Conservation (phyloP, 345 rosid species). For the Syzygium aqueum region DNA sequence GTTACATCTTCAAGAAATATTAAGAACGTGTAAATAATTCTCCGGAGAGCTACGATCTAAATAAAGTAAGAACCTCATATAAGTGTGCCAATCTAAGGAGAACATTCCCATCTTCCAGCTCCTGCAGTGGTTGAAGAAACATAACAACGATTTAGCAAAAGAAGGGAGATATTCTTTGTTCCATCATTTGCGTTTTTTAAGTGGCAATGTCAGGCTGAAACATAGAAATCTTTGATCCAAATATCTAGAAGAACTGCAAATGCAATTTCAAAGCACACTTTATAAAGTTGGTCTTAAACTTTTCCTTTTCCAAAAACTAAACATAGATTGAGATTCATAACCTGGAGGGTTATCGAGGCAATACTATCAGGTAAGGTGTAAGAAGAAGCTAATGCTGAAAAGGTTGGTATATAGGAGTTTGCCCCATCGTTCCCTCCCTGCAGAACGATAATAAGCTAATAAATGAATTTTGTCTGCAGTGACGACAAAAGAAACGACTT, state of each 20-base stretch:
- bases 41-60: not conserved
- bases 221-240: not conserved
- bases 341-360: constrained; percentile 81
- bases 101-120: constrained; percentile 62
- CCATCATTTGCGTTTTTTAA: not conserved
- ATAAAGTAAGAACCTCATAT: constrained; percentile 49
- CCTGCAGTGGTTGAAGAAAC: constrained; percentile 29
- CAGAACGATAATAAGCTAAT: constrained; percentile 19
- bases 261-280: not conserved
- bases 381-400: constrained; percentile 69
- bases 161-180: not conserved
- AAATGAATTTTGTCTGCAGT: not conserved
- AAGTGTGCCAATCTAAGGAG: constrained; percentile 86
- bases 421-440: constrained; percentile 42
- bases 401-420: constrained; percentile 42
- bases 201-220: not conserved
- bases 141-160: not conserved
- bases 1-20: not conserved
- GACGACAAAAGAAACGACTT: not conserved
- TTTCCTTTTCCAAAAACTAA: not conserved
- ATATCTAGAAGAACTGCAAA: not conserved
- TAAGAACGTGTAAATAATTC: not conserved
- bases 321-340: not conserved
- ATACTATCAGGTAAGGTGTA: constrained; percentile 72
- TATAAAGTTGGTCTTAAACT: not conserved